Evolutionary conservation across 768 basidiomycete genomes (phyloP).

Genomic region (Mrakia blollopis): DNA sequence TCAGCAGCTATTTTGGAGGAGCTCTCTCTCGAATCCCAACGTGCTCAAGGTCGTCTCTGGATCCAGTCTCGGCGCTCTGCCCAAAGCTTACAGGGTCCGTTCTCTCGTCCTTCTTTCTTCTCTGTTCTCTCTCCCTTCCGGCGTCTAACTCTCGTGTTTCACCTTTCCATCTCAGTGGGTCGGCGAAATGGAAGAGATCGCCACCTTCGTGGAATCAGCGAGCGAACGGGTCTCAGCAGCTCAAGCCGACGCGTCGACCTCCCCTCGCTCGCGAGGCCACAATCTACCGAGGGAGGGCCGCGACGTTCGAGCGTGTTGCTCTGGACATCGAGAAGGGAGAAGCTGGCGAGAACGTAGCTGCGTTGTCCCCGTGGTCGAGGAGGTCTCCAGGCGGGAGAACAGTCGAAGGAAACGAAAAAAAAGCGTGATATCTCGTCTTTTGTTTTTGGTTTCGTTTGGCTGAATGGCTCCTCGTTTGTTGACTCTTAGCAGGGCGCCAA

Average conservation of each 20-base stretch:
- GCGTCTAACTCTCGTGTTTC: too few relatives aligned
- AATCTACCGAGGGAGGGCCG: not conserved
- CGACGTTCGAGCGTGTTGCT: not conserved
- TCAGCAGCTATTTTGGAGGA: not conserved
- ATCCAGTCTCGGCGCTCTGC: not conserved
- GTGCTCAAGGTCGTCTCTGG: not conserved
- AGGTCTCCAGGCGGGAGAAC: not conserved
- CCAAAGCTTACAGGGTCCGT: not conserved
- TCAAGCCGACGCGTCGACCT: not conserved
- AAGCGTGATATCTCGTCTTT: not conserved
- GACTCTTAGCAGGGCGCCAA: too few relatives aligned
- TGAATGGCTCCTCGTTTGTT: too few relatives aligned
- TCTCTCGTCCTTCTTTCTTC: not conserved
- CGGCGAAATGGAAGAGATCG: constrained; percentile 10
- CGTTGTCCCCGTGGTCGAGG: not conserved
- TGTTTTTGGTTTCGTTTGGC: too few relatives aligned
- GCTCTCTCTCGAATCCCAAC: constrained; percentile 5
- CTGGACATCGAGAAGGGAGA: not conserved
- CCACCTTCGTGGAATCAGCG: constrained; percentile 1
- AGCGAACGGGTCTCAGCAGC: not conserved
- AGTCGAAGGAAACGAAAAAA: not conserved
- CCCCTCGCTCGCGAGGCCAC: not conserved
- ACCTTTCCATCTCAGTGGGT: not conserved
- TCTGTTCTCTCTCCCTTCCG: not conserved
- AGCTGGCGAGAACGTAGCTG: not conserved